Conservation (phyloP, 306 rosid genomes). For the Cyclanthera cordifolia region DNA sequence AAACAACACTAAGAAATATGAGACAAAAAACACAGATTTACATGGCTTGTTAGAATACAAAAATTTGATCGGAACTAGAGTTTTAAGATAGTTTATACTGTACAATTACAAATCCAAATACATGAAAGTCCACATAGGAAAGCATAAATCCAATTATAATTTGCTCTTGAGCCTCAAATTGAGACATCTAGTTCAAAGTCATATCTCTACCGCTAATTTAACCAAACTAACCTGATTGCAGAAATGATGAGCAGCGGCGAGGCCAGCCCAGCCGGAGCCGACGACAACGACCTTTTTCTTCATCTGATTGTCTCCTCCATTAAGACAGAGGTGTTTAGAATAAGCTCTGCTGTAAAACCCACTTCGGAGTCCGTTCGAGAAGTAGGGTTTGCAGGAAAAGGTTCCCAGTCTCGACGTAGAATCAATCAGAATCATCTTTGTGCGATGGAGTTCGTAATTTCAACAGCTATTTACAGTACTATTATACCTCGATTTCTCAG, state of each 20-base stretch:
- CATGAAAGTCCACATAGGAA: too few relatives aligned
- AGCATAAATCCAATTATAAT: too few relatives aligned
- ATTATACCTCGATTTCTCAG: neutral
- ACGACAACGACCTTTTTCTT: conserved; percentile 38
- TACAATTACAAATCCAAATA: too few relatives aligned
- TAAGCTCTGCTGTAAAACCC: conserved; percentile 25
- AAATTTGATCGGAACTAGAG: too few relatives aligned
- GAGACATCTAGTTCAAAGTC: too few relatives aligned
- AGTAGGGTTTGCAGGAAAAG: conserved; percentile 7
- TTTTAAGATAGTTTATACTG: too few relatives aligned
- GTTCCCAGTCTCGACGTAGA: neutral
- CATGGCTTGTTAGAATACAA: too few relatives aligned
- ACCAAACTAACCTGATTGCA: conserved; percentile 32
- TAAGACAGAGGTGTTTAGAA: conserved; percentile 9
- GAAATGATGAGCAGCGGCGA: conserved; percentile 52
- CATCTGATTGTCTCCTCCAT: conserved; percentile 16
- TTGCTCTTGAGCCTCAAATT: too few relatives aligned
- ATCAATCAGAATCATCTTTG: conserved; percentile 1
- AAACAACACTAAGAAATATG: too few relatives aligned
- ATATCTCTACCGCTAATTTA: too few relatives aligned
- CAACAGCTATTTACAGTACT: neutral
- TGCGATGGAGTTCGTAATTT: neutral
- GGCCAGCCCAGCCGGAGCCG: conserved; percentile 70
- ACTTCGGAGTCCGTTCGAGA: conserved; percentile 9
- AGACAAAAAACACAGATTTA: too few relatives aligned